Evolutionary conservation across 129 eudicot genomes (phyloP).

Genomic region (Pseudognaphalium luteoalbum): DNA sequence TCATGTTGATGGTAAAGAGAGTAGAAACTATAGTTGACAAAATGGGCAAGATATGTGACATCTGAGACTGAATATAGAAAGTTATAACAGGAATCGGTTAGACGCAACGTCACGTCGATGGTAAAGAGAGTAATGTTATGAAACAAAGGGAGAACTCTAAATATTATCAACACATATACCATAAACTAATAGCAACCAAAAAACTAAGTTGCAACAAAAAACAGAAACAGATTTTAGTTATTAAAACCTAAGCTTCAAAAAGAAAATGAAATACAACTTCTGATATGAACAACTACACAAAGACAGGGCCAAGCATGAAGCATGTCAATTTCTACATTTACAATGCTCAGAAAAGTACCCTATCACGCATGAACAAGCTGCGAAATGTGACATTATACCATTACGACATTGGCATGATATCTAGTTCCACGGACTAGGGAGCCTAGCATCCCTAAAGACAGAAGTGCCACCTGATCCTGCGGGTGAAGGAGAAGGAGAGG

Average conservation of each 20-base stretch:
- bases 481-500: conserved; percentile 97
- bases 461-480: conserved; percentile 92
- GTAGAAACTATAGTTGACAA: no score
- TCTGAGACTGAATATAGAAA: no score
- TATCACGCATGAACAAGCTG: not conserved
- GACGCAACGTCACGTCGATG: no score
- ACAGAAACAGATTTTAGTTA: no score
- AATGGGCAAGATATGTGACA: no score
- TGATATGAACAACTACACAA: not conserved
- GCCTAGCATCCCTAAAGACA: conserved; percentile 62
- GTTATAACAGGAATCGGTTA: no score
- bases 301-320: not conserved
- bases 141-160: not conserved
- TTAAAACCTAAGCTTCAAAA: no score
- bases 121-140: no score
- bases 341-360: not conserved
- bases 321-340: not conserved
- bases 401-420: not conserved
- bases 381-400: not conserved
- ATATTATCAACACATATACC: not conserved
- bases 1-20: no score
- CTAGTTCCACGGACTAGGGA: conserved; percentile 84
- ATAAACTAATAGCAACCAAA: not conserved
- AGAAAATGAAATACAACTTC: no score
- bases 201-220: not conserved